Conservation (phyloP, 169 alveolate genomes). For the Sarcocystis neurona region DNA sequence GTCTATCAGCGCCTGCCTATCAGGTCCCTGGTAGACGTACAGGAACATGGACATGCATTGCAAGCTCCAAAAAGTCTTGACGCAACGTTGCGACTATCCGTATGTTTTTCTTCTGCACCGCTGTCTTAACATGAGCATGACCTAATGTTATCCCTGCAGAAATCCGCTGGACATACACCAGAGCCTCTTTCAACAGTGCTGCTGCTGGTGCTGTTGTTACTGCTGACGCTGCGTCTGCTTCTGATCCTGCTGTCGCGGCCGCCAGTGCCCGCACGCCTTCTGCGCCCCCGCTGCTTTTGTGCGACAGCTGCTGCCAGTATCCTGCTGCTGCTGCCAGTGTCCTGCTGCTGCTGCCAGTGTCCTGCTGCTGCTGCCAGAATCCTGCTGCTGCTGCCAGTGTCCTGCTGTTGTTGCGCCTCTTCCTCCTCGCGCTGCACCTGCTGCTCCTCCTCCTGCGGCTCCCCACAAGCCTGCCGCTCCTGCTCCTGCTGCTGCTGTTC, state of each 20-base stretch:
- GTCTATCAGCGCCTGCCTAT: too few species aligned
- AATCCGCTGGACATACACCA: too few species aligned
- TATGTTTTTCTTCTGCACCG: too few species aligned
- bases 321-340: too few species aligned
- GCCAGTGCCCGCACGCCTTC: neutral
- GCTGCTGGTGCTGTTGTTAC: too few species aligned
- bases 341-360: constrained; percentile 52
- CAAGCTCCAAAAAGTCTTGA: too few species aligned
- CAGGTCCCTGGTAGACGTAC: too few species aligned
- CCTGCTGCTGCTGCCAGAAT: constrained; percentile 6
- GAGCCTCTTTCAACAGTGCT: too few species aligned
- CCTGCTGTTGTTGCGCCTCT: constrained; percentile 40
- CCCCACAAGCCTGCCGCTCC: constrained; percentile 23
- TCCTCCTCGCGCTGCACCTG: constrained; percentile 31
- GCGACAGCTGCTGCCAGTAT: neutral
- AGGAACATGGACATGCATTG: too few species aligned
- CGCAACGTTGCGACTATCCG: too few species aligned
- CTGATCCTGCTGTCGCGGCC: neutral
- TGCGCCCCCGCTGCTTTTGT: neutral
- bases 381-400: constrained; percentile 31
- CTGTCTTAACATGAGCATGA: too few species aligned
- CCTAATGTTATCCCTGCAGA: too few species aligned
- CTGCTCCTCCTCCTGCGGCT: constrained; percentile 48
- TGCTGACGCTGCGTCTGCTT: neutral
- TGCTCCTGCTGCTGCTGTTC: constrained; percentile 43